Conservation (phyloP, 192 early-diverging fungal genomes). For the Rhizophagus sp. region DNA sequence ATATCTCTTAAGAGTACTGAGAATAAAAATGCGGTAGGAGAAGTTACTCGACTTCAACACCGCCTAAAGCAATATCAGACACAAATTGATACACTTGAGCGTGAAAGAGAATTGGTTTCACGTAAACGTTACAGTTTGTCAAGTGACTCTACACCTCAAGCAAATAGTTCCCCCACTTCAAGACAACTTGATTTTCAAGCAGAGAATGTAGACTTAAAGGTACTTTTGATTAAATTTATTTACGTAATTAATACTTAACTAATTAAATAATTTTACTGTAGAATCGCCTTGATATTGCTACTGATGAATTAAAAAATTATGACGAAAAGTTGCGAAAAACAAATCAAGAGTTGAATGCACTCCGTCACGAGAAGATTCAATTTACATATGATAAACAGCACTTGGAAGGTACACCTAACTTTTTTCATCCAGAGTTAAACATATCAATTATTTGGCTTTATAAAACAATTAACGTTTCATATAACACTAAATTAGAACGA, state of each 20-base stretch:
- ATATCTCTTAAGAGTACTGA: not conserved
- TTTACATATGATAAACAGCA: not conserved
- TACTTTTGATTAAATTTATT: not conserved
- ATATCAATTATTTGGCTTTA: not conserved
- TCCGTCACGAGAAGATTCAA: not conserved
- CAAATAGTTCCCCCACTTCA: not conserved
- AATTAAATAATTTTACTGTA: not conserved
- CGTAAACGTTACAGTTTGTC: not conserved
- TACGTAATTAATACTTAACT: not conserved
- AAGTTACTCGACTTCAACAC: not conserved
- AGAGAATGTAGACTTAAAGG: not conserved
- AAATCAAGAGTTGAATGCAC: slow-evolving; percentile 1
- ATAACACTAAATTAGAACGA: not conserved
- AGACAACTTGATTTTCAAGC: not conserved
- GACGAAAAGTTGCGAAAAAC: not conserved
- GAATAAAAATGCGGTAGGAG: not conserved
- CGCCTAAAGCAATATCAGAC: not conserved
- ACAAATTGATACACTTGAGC: not conserved
- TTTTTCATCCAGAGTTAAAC: not conserved
- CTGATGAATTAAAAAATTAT: not conserved
- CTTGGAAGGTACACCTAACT: not conserved
- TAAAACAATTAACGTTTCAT: not conserved
- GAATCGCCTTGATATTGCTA: slow-evolving; percentile 3
- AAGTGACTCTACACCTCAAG: not conserved
- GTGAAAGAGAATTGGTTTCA: not conserved